These are phyloP conservation scores for Suillus ampliporus DNA, from an alignment of 768 basidiomycete genomes.

Conservation along the genomic window DNA sequence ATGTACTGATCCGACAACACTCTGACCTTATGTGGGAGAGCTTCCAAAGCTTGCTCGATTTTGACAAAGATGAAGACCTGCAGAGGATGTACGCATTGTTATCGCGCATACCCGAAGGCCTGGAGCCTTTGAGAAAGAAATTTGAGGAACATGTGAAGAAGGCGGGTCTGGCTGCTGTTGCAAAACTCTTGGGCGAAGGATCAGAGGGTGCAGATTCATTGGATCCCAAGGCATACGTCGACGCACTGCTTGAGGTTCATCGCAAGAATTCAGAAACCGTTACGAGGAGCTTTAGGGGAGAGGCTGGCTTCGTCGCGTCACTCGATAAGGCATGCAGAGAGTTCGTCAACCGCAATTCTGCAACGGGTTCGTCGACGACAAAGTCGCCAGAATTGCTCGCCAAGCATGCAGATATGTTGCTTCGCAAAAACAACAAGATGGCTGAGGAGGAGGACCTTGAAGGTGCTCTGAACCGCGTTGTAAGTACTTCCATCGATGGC, in stretches of 20 bases:
- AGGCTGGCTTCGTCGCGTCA: conserved; percentile 91
- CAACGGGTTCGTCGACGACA: conserved; percentile 80
- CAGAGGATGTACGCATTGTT: conserved; percentile 95
- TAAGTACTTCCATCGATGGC: conserved; percentile 43
- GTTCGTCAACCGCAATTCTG: conserved; percentile 93
- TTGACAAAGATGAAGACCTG: conserved; percentile 93
- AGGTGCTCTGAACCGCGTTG: conserved; percentile 87
- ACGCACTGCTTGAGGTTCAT: conserved; percentile 90
- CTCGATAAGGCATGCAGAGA: conserved; percentile 95
- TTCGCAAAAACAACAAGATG: conserved; percentile 96
- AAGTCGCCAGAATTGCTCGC: conserved; percentile 94
- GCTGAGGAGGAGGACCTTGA: conserved; percentile 92
- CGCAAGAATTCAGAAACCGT: conserved; percentile 91
- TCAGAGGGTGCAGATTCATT: conserved; percentile 60
- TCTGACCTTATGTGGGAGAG: conserved; percentile 88
- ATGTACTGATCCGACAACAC: conserved; percentile 89
- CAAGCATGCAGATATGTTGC: conserved; percentile 86
- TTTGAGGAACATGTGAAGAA: conserved; percentile 97
- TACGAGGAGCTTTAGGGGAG: conserved; percentile 85
- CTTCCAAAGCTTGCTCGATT: conserved; percentile 89
- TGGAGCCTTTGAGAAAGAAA: conserved; percentile 88
- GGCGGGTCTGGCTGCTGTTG: conserved; percentile 82
- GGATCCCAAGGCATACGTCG: conserved; percentile 95
- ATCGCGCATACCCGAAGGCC: conserved; percentile 86
- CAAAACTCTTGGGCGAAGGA: conserved; percentile 66